Conservation (phyloP, 768 basidiomycete species). For the Collybia nuda region DNA sequence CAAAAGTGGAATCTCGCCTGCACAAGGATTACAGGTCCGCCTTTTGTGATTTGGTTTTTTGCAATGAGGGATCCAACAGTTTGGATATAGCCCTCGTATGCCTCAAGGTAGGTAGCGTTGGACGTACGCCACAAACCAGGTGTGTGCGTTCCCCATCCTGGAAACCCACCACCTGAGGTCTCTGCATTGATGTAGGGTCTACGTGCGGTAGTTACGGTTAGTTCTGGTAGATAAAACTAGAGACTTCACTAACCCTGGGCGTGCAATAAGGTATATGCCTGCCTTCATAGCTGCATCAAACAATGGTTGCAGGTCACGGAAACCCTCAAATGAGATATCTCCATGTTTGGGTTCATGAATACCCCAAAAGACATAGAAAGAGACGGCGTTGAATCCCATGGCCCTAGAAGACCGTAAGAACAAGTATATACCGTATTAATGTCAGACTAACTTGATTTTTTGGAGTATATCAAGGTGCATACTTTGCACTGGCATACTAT, state of each 20-base stretch:
- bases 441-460: constrained; percentile 36
- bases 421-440: not conserved
- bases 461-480: constrained; percentile 43
- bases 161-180: constrained; percentile 52
- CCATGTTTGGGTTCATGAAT: constrained; percentile 45
- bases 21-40: constrained; percentile 52
- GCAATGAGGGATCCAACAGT: constrained; percentile 45
- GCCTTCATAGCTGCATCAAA: constrained; percentile 53
- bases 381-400: constrained; percentile 43
- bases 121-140: constrained; percentile 44
- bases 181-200: constrained; percentile 50
- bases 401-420: constrained; percentile 21
- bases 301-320: constrained; percentile 53
- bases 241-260: constrained; percentile 37
- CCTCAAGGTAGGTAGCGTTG: constrained; percentile 40
- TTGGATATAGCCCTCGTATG: constrained; percentile 51
- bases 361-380: constrained; percentile 46
- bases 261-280: constrained; percentile 55
- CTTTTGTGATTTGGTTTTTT: constrained; percentile 56
- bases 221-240: not conserved
- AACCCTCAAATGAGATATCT: constrained; percentile 52
- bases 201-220: not conserved
- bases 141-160: constrained; percentile 56
- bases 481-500: constrained; percentile 39
- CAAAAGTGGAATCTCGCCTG: constrained; percentile 20